phyloP scores from a whole-genome alignment of 805 yeast species.

The Suhomyces vadensis region DNA sequence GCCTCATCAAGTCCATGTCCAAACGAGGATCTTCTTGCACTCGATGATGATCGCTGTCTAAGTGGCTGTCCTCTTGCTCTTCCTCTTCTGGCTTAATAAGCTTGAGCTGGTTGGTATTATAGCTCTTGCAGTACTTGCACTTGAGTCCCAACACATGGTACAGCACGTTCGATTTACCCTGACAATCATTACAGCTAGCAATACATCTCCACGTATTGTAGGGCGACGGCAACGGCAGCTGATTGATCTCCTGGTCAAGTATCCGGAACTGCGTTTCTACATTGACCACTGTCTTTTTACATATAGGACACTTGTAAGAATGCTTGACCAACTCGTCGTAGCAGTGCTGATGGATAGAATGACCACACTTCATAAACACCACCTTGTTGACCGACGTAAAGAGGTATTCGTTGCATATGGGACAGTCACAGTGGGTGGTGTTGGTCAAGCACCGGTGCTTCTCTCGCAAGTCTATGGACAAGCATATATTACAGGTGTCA shows the following conservation, averaged over 20 bases:
- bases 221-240: conserved; percentile 79
- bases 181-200: conserved; percentile 83
- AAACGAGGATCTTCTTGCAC: conserved; percentile 12
- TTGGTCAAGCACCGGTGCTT: conserved; percentile 83
- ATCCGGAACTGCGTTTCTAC: conserved; percentile 89
- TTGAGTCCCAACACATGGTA: conserved; percentile 86
- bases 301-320: conserved; percentile 87
- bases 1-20: conserved; percentile 26
- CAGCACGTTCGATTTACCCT: conserved; percentile 69
- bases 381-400: conserved; percentile 80
- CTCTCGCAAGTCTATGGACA: conserved; percentile 73
- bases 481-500: conserved; percentile 83
- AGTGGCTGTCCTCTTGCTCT: conserved; percentile 28
- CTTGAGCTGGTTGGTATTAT: conserved; percentile 76
- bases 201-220: conserved; percentile 73
- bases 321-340: conserved; percentile 79
- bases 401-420: conserved; percentile 89
- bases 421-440: conserved; percentile 88
- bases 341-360: conserved; percentile 86
- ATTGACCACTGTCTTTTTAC: conserved; percentile 79
- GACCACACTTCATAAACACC: conserved; percentile 93
- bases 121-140: conserved; percentile 84
- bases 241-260: conserved; percentile 76
- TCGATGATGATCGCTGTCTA: conserved; percentile 3
- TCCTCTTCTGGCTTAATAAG: conserved; percentile 67